Conservation (phyloP, 2,329 filamentous ascomycete species). For the Trichophyton mentagrophytes region DNA sequence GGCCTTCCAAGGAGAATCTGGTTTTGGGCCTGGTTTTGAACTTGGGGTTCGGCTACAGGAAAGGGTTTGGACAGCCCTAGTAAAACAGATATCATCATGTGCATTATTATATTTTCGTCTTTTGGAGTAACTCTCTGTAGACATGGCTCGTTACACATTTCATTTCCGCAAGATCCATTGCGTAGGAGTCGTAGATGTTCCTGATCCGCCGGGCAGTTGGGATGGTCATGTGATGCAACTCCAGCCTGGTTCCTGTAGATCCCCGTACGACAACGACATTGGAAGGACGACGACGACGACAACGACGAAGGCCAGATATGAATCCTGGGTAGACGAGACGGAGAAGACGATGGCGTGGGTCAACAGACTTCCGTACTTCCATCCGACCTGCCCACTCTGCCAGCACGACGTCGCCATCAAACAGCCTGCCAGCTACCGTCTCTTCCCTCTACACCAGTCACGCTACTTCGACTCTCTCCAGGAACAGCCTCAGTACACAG, state of each 20-base stretch:
- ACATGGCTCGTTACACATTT: no score
- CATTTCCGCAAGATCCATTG: no score
- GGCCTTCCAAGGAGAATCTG: background rate
- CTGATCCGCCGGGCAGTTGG: background rate
- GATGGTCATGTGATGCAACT: background rate
- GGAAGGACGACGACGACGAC: no score
- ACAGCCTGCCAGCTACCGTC: background rate
- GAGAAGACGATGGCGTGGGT: background rate
- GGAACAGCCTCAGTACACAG: background rate
- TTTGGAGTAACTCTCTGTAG: no score
- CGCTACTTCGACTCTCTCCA: background rate
- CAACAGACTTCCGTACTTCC: background rate
- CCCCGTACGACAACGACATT: no score
- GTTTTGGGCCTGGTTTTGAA: background rate
- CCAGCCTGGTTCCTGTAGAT: background rate
- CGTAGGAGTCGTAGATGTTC: background rate
- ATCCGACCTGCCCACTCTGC: slow-evolving; percentile 3
- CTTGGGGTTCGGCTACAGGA: background rate
- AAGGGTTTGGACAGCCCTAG: background rate
- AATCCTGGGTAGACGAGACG: no score
- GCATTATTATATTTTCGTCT: no score
- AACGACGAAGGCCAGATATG: no score
- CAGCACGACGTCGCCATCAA: slow-evolving; percentile 1
- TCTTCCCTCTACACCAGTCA: background rate
- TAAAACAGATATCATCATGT: no score